Base-by-base conservation (phyloP, 2,329 filamentous ascomycete species). In the Tolypocladium paradoxum region DNA sequence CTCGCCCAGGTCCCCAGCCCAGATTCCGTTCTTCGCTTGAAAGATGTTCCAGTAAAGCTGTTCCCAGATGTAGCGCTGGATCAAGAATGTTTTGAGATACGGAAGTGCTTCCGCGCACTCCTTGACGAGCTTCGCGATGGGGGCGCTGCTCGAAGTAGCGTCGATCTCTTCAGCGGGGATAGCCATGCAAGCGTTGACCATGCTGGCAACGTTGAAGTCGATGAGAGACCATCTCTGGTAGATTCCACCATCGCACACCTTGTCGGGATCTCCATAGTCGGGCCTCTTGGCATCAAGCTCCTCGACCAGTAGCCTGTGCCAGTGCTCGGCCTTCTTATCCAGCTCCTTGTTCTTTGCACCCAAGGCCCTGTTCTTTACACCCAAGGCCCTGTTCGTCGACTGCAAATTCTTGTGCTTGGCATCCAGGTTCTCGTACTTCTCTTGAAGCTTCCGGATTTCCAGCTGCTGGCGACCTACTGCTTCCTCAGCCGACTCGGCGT, bases 241-340 rank as follows among this genome's bases (percentile, higher is more conserved):
- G 6, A 52, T 33, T 12, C 1, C 7, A 16, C 36, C 45, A 27
- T 52, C 51, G 18, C 27, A 33, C 22, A 52, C 51, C 36, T 48
- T 52, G 51, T 52, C 31, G 5, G 50, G 50, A 24, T 52, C 50
- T 36, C 50, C 50, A 20, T 47, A 38, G 43, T 52, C 40, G 20
- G 43, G 50, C 22, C 22, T 52, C 34, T 38, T 18, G 7, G 22
- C 6, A 29, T 29, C 29, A 29, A 18, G 3, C 24, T 36, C 47
- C 20, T 22, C 6, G 12, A 8, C 4, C 22, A 35, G 34, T 6
- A 18, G 14, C 6, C 1, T 18, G 14, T 37, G n/a, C 14, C 27
- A 29, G 16, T 47, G 1, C 14, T 22, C 18, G 16, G 16, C 8
- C 22, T 9, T 24, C 7, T n/a, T 18, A 14, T 37, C 6, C 12